Evolutionary conservation across 2,329 filamentous ascomycete genomes (phyloP), one percentile per base, ranked within the genome.

Genomic region (Cladosporium sp.): DNA sequence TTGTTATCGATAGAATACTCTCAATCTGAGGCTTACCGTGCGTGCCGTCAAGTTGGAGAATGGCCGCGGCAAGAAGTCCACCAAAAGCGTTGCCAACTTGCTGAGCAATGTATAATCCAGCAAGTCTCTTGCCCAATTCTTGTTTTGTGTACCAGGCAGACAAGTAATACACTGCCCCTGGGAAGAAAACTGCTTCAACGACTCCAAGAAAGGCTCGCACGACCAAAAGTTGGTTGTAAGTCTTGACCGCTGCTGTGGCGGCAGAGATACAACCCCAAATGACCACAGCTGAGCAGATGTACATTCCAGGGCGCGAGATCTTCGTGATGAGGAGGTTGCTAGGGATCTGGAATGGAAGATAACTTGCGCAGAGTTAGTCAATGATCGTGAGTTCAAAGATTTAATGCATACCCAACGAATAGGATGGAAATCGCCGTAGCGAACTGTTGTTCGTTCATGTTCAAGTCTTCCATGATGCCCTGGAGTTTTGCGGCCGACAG

Each of bases 51-150:
- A 0, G 77, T 80, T 81, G 79, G 0, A 86, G 88, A 65, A 93
- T 90, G 7, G 89, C 82, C 2, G 84, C 84, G 7, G 82, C 83
- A 63, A 86, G 84, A 28, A 86, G 77, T 26, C 81, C 83, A 14
- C 82, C 83, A 70, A 86, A 86, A 1, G 84, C 83, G 85, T 80
- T 32, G 80, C 80, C 70, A 81, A 84, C 8, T 84, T 64, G 80
- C 47, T 83, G 77, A 3, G 80, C 80, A 0, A 78, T 65, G 57
- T 65, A 65, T 1, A 65, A 30, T 18, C 54, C 57, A 6, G 52
- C 44, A 12, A 65, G 41, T 14, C 63, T 3, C 15, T 59, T 65
- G 12, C 54, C 80, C 21, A 86, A 72, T 68, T 86, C 84, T 38
- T 81, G 78, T 62, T 82, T 82, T 1, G 83, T 86, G 68, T 86